Conservation (phyloP, 1,284 basidiomycete genomes). For the Pulchroboletus neoregius region DNA sequence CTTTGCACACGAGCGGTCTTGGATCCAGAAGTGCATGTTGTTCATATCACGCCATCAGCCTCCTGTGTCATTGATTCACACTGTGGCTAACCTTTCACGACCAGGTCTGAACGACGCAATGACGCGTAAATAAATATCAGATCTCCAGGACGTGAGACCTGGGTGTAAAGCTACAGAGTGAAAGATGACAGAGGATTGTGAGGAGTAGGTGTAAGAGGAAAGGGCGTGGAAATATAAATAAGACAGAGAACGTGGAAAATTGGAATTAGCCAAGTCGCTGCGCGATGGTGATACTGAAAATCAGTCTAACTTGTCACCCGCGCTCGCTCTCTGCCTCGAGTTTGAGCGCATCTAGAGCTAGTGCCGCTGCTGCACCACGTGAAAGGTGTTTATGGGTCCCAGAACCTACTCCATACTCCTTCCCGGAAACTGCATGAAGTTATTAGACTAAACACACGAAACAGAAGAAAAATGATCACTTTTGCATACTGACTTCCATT, state of each 20-base stretch:
- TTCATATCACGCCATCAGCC: slow-evolving; percentile 13
- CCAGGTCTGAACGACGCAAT: slow-evolving; percentile 6
- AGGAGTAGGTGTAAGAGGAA: neutral
- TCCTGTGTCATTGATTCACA: slow-evolving; percentile 1
- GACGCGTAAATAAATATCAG: slow-evolving; percentile 16
- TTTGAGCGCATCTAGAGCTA: slow-evolving; percentile 38
- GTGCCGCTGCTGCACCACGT: slow-evolving; percentile 50
- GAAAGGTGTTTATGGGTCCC: slow-evolving; percentile 52
- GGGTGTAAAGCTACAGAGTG: slow-evolving; percentile 15
- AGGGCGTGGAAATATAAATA: slow-evolving; percentile 9
- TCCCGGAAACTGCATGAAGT: slow-evolving; percentile 24
- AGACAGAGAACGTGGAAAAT: neutral
- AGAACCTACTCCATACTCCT: slow-evolving; percentile 27
- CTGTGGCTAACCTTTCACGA: slow-evolving; percentile 6
- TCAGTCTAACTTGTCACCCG: too few species aligned
- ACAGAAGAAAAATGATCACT: slow-evolving; percentile 38
- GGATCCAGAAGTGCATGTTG: slow-evolving; percentile 4
- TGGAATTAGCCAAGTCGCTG: neutral
- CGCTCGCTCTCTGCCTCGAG: slow-evolving; percentile 20
- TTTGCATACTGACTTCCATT: slow-evolving; percentile 59
- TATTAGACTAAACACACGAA: slow-evolving; percentile 16
- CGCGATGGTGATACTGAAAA: slow-evolving; percentile 1
- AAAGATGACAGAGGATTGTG: neutral
- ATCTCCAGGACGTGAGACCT: slow-evolving; percentile 2
- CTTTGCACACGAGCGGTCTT: slow-evolving; percentile 11